These are phyloP conservation scores for Talaromyces sp. DNA, from an alignment of 2,329 filamentous ascomycete genomes.

Conservation along the genomic window DNA sequence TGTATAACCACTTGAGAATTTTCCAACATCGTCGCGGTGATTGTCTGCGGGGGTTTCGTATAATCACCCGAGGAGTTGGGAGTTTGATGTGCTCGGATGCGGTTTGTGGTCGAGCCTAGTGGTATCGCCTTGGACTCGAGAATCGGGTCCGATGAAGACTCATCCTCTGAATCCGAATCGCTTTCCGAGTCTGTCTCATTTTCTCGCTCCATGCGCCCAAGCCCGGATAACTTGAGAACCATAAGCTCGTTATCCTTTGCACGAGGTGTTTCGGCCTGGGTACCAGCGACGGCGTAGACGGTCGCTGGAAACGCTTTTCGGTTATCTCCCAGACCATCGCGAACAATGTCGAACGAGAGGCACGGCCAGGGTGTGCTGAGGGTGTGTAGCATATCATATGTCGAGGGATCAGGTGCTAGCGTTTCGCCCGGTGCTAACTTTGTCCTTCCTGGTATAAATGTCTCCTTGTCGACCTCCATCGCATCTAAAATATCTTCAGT, in stretches of 20 bases:
- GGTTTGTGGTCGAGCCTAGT: constrained; percentile 81
- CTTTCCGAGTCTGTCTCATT: constrained; percentile 65
- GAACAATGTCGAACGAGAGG: constrained; percentile 88
- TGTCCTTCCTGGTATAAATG: constrained; percentile 91
- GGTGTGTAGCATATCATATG: constrained; percentile 95
- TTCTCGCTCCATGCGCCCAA: constrained; percentile 77
- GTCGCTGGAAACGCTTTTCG: constrained; percentile 92
- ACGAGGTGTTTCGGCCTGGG: constrained; percentile 72
- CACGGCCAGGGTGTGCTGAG: constrained; percentile 95
- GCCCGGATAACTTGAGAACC: constrained; percentile 91
- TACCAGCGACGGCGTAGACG: constrained; percentile 90
- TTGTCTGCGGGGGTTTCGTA: constrained; percentile 67
- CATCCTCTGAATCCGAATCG: constrained; percentile 66
- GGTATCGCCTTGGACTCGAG: constrained; percentile 89
- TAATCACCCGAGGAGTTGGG: constrained; percentile 60
- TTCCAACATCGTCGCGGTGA: constrained; percentile 91
- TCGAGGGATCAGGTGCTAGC: constrained; percentile 83
- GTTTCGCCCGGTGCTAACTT: constrained; percentile 88
- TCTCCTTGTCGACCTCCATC: constrained; percentile 91
- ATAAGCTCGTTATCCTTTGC: constrained; percentile 87
- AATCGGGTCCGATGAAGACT: constrained; percentile 74
- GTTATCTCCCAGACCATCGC: constrained; percentile 78
- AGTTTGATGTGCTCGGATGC: constrained; percentile 80
- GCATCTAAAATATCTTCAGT: constrained; percentile 48
- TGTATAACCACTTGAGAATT: constrained; percentile 84